phyloP scores from a whole-genome alignment of 1,284 basidiomycete genomes.

The Puccinia coronata region DNA sequence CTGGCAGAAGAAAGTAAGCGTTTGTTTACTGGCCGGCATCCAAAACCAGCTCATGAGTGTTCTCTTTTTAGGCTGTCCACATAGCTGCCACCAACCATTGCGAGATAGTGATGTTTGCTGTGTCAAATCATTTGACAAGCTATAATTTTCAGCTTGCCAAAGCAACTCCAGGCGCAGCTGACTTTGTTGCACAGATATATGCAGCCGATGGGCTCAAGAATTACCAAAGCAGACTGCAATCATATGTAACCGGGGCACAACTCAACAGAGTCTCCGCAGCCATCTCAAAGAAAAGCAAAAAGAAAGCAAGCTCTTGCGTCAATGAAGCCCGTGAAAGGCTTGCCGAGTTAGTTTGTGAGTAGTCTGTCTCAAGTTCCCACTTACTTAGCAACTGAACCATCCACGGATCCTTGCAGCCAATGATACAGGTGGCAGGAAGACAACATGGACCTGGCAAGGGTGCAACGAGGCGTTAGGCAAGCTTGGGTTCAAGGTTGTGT shows the following conservation, averaged over 20 bases:
- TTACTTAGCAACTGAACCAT: too few species aligned
- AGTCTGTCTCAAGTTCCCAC: too few species aligned
- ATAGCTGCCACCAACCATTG: constrained; percentile 14
- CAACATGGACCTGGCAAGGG: not conserved
- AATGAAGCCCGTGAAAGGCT: not conserved
- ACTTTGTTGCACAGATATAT: not conserved
- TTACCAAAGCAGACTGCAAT: constrained; percentile 13
- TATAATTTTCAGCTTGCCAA: not conserved
- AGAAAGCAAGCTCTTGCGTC: not conserved
- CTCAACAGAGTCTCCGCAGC: not conserved
- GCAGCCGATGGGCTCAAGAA: not conserved
- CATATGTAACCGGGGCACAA: not conserved
- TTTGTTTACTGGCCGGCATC: not conserved
- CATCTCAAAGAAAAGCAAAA: not conserved
- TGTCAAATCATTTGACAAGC: not conserved
- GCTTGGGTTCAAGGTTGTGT: constrained; percentile 4
- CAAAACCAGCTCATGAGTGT: not conserved
- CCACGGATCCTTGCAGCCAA: not conserved
- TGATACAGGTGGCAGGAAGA: not conserved
- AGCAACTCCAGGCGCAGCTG: constrained; percentile 3
- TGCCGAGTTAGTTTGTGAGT: not conserved
- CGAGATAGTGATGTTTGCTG: constrained; percentile 11
- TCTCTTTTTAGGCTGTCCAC: not conserved
- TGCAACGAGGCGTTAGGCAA: not conserved
- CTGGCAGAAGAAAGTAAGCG: not conserved